These are phyloP conservation scores for Pythium volutum DNA, from an alignment of 352 stramenopile genomes.

Conservation along the genomic window DNA sequence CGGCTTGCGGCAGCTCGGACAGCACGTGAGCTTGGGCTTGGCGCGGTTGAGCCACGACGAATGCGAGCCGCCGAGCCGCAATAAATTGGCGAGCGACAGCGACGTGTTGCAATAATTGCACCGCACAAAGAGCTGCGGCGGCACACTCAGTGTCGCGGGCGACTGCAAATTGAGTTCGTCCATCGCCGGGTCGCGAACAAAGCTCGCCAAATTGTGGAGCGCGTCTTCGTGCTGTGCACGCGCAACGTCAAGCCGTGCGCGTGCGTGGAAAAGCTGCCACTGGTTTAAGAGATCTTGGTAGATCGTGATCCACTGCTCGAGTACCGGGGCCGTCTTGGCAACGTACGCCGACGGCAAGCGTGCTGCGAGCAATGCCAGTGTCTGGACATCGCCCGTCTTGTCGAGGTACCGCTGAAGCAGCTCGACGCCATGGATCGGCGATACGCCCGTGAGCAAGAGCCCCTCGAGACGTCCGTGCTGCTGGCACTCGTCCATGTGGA, in stretches of 20 bases:
- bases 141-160: conserved; percentile 50
- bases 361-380: conserved; percentile 81
- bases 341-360: conserved; percentile 55
- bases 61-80: conserved; percentile 87
- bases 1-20: conserved; percentile 91
- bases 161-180: conserved; percentile 41
- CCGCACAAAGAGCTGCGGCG: conserved; percentile 91
- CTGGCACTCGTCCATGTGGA: conserved; percentile 78
- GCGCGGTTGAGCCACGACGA: conserved; percentile 87
- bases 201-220: conserved; percentile 72
- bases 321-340: conserved; percentile 45
- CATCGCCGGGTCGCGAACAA: conserved; percentile 44
- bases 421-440: conserved; percentile 63
- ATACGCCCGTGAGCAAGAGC: conserved; percentile 87
- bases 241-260: conserved; percentile 91
- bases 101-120: conserved; percentile 95
- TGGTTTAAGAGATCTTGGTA: conserved; percentile 93
- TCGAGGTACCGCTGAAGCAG: conserved; percentile 93
- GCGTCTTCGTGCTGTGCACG: conserved; percentile 86
- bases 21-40: conserved; percentile 90
- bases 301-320: conserved; percentile 87
- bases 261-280: conserved; percentile 92
- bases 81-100: conserved; percentile 85
- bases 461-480: conserved; percentile 87
- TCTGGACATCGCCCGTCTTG: conserved; percentile 89